Evolutionary conservation across 108 stramenopile genomes (phyloP).

Genomic region (Conticribra weissflogii): DNA sequence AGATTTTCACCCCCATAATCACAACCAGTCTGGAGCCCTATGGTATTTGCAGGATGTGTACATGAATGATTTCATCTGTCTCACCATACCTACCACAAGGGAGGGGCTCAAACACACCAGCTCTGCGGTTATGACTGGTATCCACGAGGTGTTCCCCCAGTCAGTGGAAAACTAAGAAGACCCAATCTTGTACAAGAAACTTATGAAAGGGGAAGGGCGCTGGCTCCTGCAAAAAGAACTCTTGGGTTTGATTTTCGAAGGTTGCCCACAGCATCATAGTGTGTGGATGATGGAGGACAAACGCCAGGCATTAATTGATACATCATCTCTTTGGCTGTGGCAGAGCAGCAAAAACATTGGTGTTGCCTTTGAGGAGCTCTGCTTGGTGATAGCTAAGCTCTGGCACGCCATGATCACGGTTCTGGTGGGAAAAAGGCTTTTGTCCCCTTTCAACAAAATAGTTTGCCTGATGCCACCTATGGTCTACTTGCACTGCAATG

Average conservation of each 20-base stretch:
- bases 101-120: conserved; percentile 1
- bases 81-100: conserved; percentile 1
- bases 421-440: conserved; percentile 10
- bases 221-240: background rate
- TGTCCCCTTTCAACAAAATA: conserved; percentile 10
- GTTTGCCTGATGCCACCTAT: background rate
- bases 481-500: conserved; percentile 8
- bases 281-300: too few species aligned
- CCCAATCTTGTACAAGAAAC: conserved; percentile 52
- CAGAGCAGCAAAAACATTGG: conserved; percentile 1
- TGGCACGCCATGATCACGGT: conserved; percentile 7
- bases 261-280: too few species aligned
- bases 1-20: background rate
- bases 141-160: conserved; percentile 32
- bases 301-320: conserved; percentile 3
- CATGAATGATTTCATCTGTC: conserved; percentile 8
- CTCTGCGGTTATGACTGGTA: background rate
- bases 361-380: conserved; percentile 9
- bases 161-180: conserved; percentile 10
- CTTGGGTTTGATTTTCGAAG: conserved; percentile 41
- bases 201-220: conserved; percentile 36
- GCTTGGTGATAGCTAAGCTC: background rate
- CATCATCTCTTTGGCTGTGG: background rate
- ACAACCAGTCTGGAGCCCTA: background rate
- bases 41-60: background rate